These are phyloP conservation scores for Narthecium ossifragum DNA, from an alignment of 106 monocot genomes.

Conservation along the genomic window DNA sequence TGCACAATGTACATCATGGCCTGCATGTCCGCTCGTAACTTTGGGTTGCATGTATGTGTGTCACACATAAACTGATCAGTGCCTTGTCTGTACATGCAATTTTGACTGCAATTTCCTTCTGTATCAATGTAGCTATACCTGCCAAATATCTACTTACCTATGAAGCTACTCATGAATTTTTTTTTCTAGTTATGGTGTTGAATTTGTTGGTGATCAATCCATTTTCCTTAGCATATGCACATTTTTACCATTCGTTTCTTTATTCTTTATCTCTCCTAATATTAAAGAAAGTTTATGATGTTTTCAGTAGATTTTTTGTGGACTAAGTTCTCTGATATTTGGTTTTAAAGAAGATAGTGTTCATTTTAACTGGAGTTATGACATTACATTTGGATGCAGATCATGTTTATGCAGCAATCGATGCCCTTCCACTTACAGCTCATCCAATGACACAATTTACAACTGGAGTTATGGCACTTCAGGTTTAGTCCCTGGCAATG, in stretches of 20 bases:
- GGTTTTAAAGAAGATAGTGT: background rate
- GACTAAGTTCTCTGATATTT: background rate
- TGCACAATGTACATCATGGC: too few species aligned
- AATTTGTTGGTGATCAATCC: background rate
- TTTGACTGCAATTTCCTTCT: too few species aligned
- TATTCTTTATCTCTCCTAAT: background rate
- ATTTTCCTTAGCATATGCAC: background rate
- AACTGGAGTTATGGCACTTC: conserved; percentile 94
- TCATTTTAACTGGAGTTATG: background rate
- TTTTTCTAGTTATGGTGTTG: too few species aligned
- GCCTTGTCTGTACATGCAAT: too few species aligned
- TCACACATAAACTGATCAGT: too few species aligned
- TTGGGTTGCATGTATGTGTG: too few species aligned
- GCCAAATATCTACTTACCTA: too few species aligned
- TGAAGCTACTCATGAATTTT: too few species aligned
- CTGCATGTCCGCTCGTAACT: too few species aligned
- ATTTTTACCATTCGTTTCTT: background rate
- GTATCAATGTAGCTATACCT: too few species aligned
- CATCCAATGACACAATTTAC: conserved; percentile 98
- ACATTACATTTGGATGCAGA: conserved; percentile 36
- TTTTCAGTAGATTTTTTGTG: background rate
- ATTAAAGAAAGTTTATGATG: background rate
- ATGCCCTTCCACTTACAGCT: conserved; percentile 73
- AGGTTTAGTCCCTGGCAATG: conserved; percentile 32
- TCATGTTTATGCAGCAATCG: conserved; percentile 85